Conservation (phyloP, 768 basidiomycete genomes). For the Termitomyces bulborhizus region DNA sequence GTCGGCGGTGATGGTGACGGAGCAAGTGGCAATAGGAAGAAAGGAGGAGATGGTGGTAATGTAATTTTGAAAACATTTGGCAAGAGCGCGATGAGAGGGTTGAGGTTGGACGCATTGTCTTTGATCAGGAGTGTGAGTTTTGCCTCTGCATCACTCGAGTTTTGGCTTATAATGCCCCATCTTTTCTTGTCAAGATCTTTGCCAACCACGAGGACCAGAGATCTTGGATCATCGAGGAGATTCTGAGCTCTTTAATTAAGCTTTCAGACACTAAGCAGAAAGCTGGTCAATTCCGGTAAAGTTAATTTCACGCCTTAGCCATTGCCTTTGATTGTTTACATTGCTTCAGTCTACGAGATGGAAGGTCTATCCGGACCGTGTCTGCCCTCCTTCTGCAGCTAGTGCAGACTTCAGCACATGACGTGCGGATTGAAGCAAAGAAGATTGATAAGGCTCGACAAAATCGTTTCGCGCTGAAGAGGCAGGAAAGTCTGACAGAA, state of each 20-base stretch:
- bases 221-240: slow-evolving; percentile 98
- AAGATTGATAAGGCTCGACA: slow-evolving; percentile 58
- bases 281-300: slow-evolving; percentile 81
- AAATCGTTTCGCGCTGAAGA: slow-evolving; percentile 50
- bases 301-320: not conserved
- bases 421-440: slow-evolving; percentile 67
- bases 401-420: slow-evolving; percentile 92
- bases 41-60: slow-evolving; percentile 52
- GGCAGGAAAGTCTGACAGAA: slow-evolving; percentile 58
- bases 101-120: slow-evolving; percentile 76
- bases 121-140: slow-evolving; percentile 77
- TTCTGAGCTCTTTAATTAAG: slow-evolving; percentile 83
- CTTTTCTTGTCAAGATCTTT: slow-evolving; percentile 61
- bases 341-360: slow-evolving; percentile 69
- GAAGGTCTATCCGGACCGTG: slow-evolving; percentile 87
- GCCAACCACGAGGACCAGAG: slow-evolving; percentile 87
- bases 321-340: not conserved
- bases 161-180: not conserved
- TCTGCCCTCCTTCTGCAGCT: slow-evolving; percentile 91
- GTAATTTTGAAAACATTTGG: slow-evolving; percentile 65
- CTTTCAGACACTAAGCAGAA: slow-evolving; percentile 86
- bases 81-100: slow-evolving; percentile 71
- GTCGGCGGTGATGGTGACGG: slow-evolving; percentile 44
- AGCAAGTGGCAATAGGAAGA: slow-evolving; percentile 25
- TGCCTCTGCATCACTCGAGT: not conserved